A percentile compares a stretch with the other conserved stretches of the same genome.
These are phyloP conservation scores for Leucocoprinus birnbaumii DNA, from an alignment of 768 basidiomycete species.

Conservation along the genomic window DNA sequence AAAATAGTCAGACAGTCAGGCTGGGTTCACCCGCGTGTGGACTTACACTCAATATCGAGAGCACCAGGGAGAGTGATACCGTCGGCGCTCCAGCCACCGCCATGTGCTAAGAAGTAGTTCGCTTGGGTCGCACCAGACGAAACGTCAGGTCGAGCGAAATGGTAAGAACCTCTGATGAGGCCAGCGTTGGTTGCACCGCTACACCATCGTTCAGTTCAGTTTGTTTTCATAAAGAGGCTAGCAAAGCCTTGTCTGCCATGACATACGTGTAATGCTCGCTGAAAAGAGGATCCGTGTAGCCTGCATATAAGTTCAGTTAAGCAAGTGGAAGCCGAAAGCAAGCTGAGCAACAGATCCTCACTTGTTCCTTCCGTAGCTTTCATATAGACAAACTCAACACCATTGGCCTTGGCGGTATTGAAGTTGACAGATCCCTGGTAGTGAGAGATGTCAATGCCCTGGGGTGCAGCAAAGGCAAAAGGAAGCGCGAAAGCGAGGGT, in stretches of 20 bases:
- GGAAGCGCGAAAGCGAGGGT: not conserved
- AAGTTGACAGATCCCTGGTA: slow-evolving; percentile 50
- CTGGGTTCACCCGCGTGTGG: not conserved
- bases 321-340: too few species aligned
- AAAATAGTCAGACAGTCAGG: not conserved
- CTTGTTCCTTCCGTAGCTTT: slow-evolving; percentile 67
- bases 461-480: slow-evolving; percentile 24
- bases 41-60: slow-evolving; percentile 57
- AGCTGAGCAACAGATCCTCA: too few species aligned
- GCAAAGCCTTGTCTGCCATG: too few species aligned
- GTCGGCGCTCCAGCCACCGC: slow-evolving; percentile 57
- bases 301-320: slow-evolving; percentile 2
- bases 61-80: slow-evolving; percentile 62
- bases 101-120: slow-evolving; percentile 53
- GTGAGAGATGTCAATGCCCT: slow-evolving; percentile 55
- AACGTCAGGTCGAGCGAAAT: slow-evolving; percentile 53
- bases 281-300: slow-evolving; percentile 43
- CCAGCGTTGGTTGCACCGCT: slow-evolving; percentile 51
- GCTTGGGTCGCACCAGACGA: slow-evolving; percentile 62
- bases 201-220: slow-evolving; percentile 24
- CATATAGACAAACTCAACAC: slow-evolving; percentile 56
- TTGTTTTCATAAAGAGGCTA: too few species aligned
- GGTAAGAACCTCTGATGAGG: slow-evolving; percentile 58
- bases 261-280: slow-evolving; percentile 27
- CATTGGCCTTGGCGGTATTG: slow-evolving; percentile 47